Conservation (phyloP, 306 rosid species). For the Crotalaria pallida region DNA sequence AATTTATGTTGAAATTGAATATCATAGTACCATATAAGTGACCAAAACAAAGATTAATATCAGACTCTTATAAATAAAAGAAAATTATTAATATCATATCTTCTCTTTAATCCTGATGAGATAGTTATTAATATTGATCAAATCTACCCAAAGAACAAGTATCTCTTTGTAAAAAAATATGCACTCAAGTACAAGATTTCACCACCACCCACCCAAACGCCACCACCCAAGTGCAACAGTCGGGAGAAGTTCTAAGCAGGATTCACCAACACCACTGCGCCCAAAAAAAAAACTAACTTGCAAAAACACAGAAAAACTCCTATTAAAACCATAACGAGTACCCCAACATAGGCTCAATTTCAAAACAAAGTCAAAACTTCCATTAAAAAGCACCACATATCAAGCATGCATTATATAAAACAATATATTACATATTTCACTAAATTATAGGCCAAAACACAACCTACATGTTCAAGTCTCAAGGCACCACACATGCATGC, state of each 20-base stretch:
- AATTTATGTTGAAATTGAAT: neutral
- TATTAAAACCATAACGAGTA: neutral
- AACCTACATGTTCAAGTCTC: slow-evolving; percentile 86
- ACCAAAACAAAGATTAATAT: neutral
- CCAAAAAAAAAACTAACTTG: neutral
- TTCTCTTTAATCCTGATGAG: neutral
- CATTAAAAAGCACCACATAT: neutral
- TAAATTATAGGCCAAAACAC: slow-evolving; percentile 12
- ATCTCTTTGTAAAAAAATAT: neutral
- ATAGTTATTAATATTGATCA: neutral
- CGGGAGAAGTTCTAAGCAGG: too few relatives aligned
- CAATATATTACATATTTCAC: neutral
- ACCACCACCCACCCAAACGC: too few relatives aligned
- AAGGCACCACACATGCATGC: slow-evolving; percentile 92
- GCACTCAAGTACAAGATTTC: neutral
- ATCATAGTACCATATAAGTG: neutral
- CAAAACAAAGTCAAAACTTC: neutral
- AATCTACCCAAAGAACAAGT: neutral
- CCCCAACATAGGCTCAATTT: neutral
- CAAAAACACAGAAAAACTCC: too few relatives aligned
- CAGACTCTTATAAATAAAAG: neutral
- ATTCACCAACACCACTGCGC: neutral
- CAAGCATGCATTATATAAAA: slow-evolving; percentile 12
- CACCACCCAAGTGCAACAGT: too few relatives aligned
- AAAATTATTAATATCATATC: neutral